Evolutionary conservation across 305 asterid species (phyloP), one percentile per base, ranked within the genome.

Genomic region (Fraxinus platypoda): DNA sequence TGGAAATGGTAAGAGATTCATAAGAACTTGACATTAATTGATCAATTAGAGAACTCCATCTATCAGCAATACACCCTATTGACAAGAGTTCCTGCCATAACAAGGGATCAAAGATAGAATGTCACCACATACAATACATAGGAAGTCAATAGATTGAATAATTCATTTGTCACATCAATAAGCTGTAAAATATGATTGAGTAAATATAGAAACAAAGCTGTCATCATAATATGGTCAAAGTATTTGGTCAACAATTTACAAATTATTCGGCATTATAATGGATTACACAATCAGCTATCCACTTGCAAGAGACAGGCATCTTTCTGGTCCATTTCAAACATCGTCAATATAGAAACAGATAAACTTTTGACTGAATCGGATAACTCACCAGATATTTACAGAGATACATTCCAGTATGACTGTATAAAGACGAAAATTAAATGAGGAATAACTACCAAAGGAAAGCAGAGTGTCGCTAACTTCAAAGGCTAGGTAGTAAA

Each of bases 1-100:
- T 89, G 68, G 89, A 86, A 79, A 89, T 77, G 80, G 88, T 85
- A 84, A 81, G 86, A 75, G 89, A 37, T 81, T 88, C 89, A 52
- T 84, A 81, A 49, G 92, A 86, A 17, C 62, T 49, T 17, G 62
- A 49, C 62, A 49, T 49, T 49, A 49, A 4, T 15, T 15, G 62
- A 49, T 49, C 62, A 87, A 84, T 87, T 78, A 57, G 62, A 49
- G 62, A 49, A 49, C 21, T 49, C 62, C 62, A 49, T 49, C 17
- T 49, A 49, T 49, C 23, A 49, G 23, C 21, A 17, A 49, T 49
- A 0, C 23, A 49, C 62, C 62, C 62, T 17, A 49, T 15, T 49
- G 26, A 57, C 8, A 49, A 3, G 62, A 49, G 62, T 49, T 49
- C 62, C 62, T 49, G 62, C 62, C 62, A 49, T 49, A 49, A 49